Evolutionary conservation across 345 rosid species (phyloP).

Genomic region (Murraya koenigii): DNA sequence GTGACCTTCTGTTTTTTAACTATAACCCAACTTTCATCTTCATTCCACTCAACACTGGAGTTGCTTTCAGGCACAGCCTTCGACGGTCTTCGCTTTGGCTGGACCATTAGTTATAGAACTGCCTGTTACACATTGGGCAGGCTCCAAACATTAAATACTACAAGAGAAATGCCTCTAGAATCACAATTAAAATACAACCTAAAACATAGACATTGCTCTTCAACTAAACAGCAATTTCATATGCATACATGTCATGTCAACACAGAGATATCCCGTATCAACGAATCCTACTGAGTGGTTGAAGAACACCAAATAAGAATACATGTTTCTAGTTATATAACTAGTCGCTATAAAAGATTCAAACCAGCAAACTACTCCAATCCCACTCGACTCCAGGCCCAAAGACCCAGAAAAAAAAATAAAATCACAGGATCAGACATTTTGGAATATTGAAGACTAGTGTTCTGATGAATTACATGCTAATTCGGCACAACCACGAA

Average conservation of each 20-base stretch:
- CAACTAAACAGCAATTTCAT: background rate
- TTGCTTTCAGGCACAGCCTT: constrained; percentile 20
- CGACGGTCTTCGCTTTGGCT: constrained; percentile 36
- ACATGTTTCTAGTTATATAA: background rate
- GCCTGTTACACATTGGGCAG: constrained; percentile 2
- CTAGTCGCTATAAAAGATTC: background rate
- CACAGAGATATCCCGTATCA: background rate
- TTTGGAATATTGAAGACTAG: background rate
- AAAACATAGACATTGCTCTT: background rate
- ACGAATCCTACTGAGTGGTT: background rate
- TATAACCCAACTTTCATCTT: constrained; percentile 64
- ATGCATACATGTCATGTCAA: background rate
- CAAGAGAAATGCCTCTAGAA: background rate
- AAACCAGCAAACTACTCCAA: background rate
- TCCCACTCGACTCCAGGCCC: background rate
- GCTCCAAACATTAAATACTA: background rate
- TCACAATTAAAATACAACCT: background rate
- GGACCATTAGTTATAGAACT: constrained; percentile 37
- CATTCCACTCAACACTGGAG: constrained; percentile 27
- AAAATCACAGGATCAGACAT: background rate
- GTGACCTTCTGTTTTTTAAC: constrained; percentile 71
- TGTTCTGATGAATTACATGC: background rate
- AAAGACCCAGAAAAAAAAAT: background rate
- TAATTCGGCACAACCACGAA: too few relatives aligned
- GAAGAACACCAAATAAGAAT: constrained; percentile 3